Conservation (phyloP, 225 moss, liverwort and hornwort species). For the Anthoceros angustus region DNA sequence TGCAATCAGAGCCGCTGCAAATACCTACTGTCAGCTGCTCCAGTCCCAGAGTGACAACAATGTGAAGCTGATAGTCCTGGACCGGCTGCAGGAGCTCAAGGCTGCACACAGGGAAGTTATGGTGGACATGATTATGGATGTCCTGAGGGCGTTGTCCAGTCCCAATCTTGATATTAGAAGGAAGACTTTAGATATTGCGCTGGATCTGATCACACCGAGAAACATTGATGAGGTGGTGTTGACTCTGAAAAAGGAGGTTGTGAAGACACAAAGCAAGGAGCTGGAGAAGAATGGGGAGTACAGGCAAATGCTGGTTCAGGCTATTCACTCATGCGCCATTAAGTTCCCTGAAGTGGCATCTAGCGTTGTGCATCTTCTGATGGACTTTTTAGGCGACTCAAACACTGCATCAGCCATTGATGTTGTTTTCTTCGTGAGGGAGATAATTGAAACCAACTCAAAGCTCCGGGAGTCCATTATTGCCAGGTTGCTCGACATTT, state of each 20-base stretch:
- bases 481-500: slow-evolving; percentile 62
- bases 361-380: slow-evolving; percentile 79
- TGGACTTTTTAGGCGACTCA: slow-evolving; percentile 87
- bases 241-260: slow-evolving; percentile 93
- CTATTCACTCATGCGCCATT: slow-evolving; percentile 82
- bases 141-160: slow-evolving; percentile 68
- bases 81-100: slow-evolving; percentile 95
- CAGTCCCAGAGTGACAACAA: slow-evolving; percentile 93
- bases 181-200: slow-evolving; percentile 84
- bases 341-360: slow-evolving; percentile 91
- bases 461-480: slow-evolving; percentile 78
- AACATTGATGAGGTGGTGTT: slow-evolving; percentile 96
- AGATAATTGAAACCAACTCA: slow-evolving; percentile 86
- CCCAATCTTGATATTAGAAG: slow-evolving; percentile 95
- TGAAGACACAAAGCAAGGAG: slow-evolving; percentile 88
- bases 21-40: slow-evolving; percentile 77
- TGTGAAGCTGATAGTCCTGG: slow-evolving; percentile 86
- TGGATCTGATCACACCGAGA: slow-evolving; percentile 77
- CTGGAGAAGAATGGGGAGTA: slow-evolving; percentile 98
- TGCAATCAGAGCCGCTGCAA: slow-evolving; percentile 84
- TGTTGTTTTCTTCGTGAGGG: slow-evolving; percentile 87
- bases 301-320: slow-evolving; percentile 94
- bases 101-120: slow-evolving; percentile 67
- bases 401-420: slow-evolving; percentile 91
- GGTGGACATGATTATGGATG: slow-evolving; percentile 93